Percentiles rank a stretch among this genome's conserved stretches.
Conservation (phyloP, 2,329 filamentous ascomycete genomes). For the Ceratocystiopsis sp. region DNA sequence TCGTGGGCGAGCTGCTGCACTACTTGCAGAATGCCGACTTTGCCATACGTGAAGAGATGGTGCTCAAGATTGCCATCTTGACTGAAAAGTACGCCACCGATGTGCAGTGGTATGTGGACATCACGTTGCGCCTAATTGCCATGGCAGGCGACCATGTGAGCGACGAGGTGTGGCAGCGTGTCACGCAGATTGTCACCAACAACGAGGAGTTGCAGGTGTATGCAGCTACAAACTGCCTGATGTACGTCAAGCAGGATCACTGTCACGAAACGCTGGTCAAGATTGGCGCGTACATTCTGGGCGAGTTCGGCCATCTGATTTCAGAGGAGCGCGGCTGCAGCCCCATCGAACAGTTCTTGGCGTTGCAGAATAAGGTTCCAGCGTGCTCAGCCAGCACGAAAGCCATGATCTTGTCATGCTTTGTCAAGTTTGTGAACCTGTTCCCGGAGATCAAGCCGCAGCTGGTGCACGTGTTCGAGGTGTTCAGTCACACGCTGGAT, state of each 20-base stretch:
- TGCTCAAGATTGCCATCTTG: slow-evolving; percentile 92
- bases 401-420: slow-evolving; percentile 87
- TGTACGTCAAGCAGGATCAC: slow-evolving; percentile 81
- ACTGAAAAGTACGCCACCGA: slow-evolving; percentile 98
- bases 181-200: slow-evolving; percentile 97
- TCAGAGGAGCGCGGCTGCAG: slow-evolving; percentile 84
- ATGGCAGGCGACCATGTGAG: slow-evolving; percentile 98
- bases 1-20: slow-evolving; percentile 83
- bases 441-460: slow-evolving; percentile 98
- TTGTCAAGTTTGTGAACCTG: slow-evolving; percentile 94
- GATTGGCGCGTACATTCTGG: slow-evolving; percentile 89
- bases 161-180: slow-evolving; percentile 97
- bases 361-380: slow-evolving; percentile 76
- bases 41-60: slow-evolving; percentile 97
- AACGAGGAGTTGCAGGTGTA: slow-evolving; percentile 97
- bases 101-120: slow-evolving; percentile 98
- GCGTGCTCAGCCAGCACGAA: slow-evolving; percentile 77
- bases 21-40: slow-evolving; percentile 96
- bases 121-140: slow-evolving; percentile 81
- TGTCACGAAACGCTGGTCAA: slow-evolving; percentile 96
- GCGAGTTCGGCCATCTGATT: slow-evolving; percentile 92
- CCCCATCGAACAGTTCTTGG: slow-evolving; percentile 93
- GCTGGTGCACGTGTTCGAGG: slow-evolving; percentile 72
- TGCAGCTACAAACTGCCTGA: slow-evolving; percentile 79
- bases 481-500: slow-evolving; percentile 88